Percentiles rank a stretch among this genome's conserved stretches.
phyloP scores from a whole-genome alignment of 1,284 basidiomycete genomes.

The Calocybe gambosa region DNA sequence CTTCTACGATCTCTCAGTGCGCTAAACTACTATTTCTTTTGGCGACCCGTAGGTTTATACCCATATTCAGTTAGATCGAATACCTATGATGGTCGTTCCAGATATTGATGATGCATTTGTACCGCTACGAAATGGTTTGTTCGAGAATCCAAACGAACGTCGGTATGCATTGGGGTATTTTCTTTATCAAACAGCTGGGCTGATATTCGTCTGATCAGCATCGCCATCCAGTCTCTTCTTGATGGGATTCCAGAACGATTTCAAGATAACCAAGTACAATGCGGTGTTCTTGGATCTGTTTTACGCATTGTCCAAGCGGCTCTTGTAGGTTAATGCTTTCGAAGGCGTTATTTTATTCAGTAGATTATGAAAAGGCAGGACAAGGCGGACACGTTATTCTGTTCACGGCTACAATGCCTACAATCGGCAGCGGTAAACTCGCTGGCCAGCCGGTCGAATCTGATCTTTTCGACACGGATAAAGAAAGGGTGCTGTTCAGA shows the following conservation, averaged over 20 bases:
- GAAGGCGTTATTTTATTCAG: slow-evolving; percentile 1
- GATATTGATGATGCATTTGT: slow-evolving; percentile 92
- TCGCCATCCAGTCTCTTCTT: slow-evolving; percentile 59
- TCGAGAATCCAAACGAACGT: slow-evolving; percentile 73
- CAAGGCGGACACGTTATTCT: slow-evolving; percentile 83
- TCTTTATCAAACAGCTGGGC: slow-evolving; percentile 12
- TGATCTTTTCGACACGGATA: slow-evolving; percentile 82
- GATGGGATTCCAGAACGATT: slow-evolving; percentile 65
- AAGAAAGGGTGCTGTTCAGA: slow-evolving; percentile 77
- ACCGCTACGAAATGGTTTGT: slow-evolving; percentile 71
- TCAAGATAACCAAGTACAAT: slow-evolving; percentile 39
- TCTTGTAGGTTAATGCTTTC: slow-evolving; percentile 44
- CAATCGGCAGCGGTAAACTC: slow-evolving; percentile 71
- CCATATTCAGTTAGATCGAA: slow-evolving; percentile 46
- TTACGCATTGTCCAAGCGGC: slow-evolving; percentile 70
- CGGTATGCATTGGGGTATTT: slow-evolving; percentile 39
- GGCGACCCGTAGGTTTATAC: slow-evolving; percentile 18
- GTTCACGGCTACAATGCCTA: slow-evolving; percentile 80
- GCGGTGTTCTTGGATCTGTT: slow-evolving; percentile 77
- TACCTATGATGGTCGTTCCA: slow-evolving; percentile 79
- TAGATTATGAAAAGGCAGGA: slow-evolving; percentile 43
- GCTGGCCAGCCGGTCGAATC: slow-evolving; percentile 54
- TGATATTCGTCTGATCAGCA: slow-evolving; percentile 29
- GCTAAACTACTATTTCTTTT: slow-evolving; percentile 23
- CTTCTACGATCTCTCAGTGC: slow-evolving; percentile 87